Evolutionary conservation across 441 rosid species (phyloP), one percentile per base, ranked within the genome.

Genomic region (Pelargonium citronellum): DNA sequence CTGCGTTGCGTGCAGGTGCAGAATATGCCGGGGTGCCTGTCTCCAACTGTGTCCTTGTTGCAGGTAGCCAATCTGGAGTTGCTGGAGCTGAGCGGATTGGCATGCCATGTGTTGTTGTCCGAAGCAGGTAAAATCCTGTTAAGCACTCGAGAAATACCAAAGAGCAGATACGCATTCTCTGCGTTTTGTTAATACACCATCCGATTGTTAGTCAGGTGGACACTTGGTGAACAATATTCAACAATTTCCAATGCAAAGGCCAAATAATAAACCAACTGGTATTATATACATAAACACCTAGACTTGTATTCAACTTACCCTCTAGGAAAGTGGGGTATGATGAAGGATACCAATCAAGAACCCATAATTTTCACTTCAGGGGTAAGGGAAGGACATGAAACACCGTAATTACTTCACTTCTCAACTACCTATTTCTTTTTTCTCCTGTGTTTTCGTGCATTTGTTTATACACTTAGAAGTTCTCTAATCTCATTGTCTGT

Each of bases 61-160:
- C 95, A 20, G 98, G 97, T 76, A 89, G 92, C 78, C 87, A 87
- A 71, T 70, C 90, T 47, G 96, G 98, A 66, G 91, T 89, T 47
- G 78, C 80, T 71, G 96, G 82, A 72, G 96, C 97, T 64, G 85
- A 79, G 82, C 83, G 76, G 83, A 84, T 91, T 37, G 93, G 92
- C 76, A 93, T 93, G 97, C 85, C 93, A 1, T 89, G 96, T 77
- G 82, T 91, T 19, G 91, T 88, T 62, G 77, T 93, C 46, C 83
- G 96, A 69, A 93, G 96, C 89, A 93, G 97, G 97, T 93, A 83
- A 71, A 11, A 58, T 19, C 68, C 64, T 30, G 16, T 66, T 73
- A 66, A 9, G 30, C 22, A 41, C 3, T 66, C 16, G 9, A 24
- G 24, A 60, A 60, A 60, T 24, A 5, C 6, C 5, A 7, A 2